Conservation (phyloP, 495 filamentous ascomycete genomes). For the Neurospora sp. region DNA sequence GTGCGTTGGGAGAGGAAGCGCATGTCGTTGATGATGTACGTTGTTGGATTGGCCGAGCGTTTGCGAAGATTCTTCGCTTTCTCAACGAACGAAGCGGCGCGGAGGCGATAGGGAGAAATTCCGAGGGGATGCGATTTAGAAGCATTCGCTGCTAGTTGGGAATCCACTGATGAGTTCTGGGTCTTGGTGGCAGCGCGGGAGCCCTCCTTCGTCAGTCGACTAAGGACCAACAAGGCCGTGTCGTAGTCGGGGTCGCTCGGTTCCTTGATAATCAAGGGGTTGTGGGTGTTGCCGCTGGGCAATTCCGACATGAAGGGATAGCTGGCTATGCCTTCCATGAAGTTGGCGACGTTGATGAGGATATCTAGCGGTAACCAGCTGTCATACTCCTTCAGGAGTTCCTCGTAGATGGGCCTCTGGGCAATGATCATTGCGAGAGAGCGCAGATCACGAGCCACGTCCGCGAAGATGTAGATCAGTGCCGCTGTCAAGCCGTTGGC, state of each 20-base stretch:
- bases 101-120: background rate
- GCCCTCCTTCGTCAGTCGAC: background rate
- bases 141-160: background rate
- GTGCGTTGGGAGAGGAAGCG: constrained; percentile 1
- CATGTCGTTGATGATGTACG: constrained; percentile 11
- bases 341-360: constrained; percentile 8
- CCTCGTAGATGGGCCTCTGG: constrained; percentile 6
- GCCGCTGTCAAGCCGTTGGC: background rate
- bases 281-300: background rate
- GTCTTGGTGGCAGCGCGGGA: background rate
- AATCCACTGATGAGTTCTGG: background rate
- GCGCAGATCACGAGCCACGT: constrained; percentile 7
- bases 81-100: background rate
- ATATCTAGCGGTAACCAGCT: constrained; percentile 8
- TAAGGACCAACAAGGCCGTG: constrained; percentile 1
- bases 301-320: constrained; percentile 11
- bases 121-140: background rate
- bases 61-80: background rate
- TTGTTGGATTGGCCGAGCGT: background rate
- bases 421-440: background rate
- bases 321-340: constrained; percentile 10
- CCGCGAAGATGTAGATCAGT: constrained; percentile 7
- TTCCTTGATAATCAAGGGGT: background rate
- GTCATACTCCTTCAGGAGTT: constrained; percentile 7
- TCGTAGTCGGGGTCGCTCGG: constrained; percentile 4